phyloP scores from a whole-genome alignment of 2,329 filamentous ascomycete genomes.

The Xylaria sp. region DNA sequence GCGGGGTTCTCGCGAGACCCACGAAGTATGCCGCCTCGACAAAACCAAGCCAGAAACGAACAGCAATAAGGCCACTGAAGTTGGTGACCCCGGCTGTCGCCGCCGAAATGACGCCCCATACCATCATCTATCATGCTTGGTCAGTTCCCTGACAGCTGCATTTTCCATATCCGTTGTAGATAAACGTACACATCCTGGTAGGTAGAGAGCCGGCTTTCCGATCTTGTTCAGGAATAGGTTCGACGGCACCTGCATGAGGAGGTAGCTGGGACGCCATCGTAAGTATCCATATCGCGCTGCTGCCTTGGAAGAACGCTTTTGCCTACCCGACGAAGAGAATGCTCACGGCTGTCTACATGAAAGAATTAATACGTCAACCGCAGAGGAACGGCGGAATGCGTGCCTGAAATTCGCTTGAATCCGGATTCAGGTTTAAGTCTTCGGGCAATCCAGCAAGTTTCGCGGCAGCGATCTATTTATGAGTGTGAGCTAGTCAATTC shows the following conservation, averaged over 20 bases:
- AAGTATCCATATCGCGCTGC: conserved; percentile 3
- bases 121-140: conserved; percentile 43
- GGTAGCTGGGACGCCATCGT: conserved; percentile 38
- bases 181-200: conserved; percentile 46
- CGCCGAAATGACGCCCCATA: conserved; percentile 52
- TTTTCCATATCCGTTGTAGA: background rate
- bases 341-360: conserved; percentile 47
- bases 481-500: background rate
- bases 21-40: conserved; percentile 50
- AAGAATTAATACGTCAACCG: conserved; percentile 11
- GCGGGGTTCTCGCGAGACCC: conserved; percentile 16
- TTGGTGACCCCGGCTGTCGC: conserved; percentile 42
- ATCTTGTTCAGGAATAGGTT: conserved; percentile 55
- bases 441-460: conserved; percentile 51
- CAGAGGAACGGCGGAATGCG: background rate
- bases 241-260: conserved; percentile 55
- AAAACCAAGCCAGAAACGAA: conserved; percentile 48
- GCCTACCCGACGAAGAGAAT: conserved; percentile 54
- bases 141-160: conserved; percentile 13
- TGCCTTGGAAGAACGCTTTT: background rate
- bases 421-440: conserved; percentile 37
- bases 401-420: conserved; percentile 42
- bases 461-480: conserved; percentile 51
- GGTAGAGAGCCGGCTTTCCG: conserved; percentile 51
- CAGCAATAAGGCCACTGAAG: conserved; percentile 42